Conservation (phyloP, 768 basidiomycete genomes). For the Phanerochaete sordida region DNA sequence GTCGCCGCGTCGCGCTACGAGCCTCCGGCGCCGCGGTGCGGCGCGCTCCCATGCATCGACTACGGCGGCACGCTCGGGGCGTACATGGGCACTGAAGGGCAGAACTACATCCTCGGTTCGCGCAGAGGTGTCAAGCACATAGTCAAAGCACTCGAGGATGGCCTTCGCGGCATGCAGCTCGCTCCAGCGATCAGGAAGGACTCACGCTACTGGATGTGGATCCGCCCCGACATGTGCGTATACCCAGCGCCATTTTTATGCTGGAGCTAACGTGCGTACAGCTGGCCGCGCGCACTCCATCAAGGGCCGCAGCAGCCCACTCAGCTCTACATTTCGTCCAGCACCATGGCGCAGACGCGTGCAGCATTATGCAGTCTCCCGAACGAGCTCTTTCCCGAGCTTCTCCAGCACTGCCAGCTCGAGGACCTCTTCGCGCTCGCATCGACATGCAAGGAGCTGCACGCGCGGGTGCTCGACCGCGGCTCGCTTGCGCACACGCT, state of each 20-base stretch:
- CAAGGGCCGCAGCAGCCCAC: not conserved
- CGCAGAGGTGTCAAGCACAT: not conserved
- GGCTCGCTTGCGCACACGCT: not conserved
- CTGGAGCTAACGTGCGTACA: not conserved
- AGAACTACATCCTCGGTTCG: not conserved
- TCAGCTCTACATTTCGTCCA: not conserved
- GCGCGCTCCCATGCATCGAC: not conserved
- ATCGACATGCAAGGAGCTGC: not conserved
- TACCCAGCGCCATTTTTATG: not conserved
- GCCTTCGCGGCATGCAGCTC: not conserved
- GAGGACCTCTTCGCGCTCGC: not conserved
- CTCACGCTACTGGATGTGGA: slow-evolving; percentile 3
- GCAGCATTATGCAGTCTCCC: not conserved
- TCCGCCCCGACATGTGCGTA: slow-evolving; percentile 5
- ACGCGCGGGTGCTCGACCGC: not conserved
- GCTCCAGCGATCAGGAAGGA: not conserved
- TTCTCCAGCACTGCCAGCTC: not conserved
- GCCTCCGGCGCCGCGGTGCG: not conserved
- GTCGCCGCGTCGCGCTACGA: not conserved
- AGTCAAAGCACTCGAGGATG: not conserved
- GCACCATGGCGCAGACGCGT: not conserved
- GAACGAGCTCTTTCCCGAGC: not conserved
- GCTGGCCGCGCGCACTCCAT: not conserved
- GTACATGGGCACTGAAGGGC: not conserved
- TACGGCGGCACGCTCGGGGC: not conserved